A percentile compares a stretch with the other conserved stretches of the same genome.
phyloP scores from a whole-genome alignment of 805 yeast genomes.

The Candida krabiensis region DNA sequence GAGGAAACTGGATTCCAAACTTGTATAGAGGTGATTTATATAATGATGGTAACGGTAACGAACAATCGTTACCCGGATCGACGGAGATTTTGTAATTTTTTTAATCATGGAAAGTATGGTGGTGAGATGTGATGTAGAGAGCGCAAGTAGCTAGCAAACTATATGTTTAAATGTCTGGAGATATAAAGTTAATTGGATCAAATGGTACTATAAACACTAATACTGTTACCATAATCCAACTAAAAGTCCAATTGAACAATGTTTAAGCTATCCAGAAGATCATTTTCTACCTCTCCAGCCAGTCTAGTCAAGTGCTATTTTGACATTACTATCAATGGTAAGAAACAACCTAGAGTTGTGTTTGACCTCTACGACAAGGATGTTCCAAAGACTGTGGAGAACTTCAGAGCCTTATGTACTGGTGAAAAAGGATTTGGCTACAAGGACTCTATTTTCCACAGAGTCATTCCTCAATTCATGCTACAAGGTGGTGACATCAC shows the following conservation, averaged over 20 bases:
- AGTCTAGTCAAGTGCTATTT: constrained; percentile 53
- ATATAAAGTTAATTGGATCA: no score
- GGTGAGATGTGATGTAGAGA: no score
- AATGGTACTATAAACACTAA: no score
- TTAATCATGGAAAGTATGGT: constrained; percentile 4
- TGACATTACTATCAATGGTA: constrained; percentile 57
- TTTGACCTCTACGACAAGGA: constrained; percentile 88
- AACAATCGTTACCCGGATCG: no score
- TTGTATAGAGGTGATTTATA: constrained; percentile 1
- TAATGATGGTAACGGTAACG: no score
- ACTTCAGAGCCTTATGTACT: constrained; percentile 89
- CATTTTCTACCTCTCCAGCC: constrained; percentile 48
- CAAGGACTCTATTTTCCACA: constrained; percentile 86
- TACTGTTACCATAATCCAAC: no score
- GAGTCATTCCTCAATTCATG: constrained; percentile 96
- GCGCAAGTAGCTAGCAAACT: no score
- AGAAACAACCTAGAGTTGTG: constrained; percentile 54
- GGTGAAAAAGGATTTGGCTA: constrained; percentile 92
- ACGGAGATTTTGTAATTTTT: background rate
- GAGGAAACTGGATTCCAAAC: constrained; percentile 12
- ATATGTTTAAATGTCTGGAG: no score
- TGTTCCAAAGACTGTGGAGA: constrained; percentile 94
- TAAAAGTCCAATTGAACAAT: no score
- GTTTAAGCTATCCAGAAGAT: constrained; percentile 38
- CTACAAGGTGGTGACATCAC: constrained; percentile 93